These are phyloP conservation scores for Colletotrichum eleusines DNA, from an alignment of 2,329 filamentous ascomycete species.

Conservation along the genomic window DNA sequence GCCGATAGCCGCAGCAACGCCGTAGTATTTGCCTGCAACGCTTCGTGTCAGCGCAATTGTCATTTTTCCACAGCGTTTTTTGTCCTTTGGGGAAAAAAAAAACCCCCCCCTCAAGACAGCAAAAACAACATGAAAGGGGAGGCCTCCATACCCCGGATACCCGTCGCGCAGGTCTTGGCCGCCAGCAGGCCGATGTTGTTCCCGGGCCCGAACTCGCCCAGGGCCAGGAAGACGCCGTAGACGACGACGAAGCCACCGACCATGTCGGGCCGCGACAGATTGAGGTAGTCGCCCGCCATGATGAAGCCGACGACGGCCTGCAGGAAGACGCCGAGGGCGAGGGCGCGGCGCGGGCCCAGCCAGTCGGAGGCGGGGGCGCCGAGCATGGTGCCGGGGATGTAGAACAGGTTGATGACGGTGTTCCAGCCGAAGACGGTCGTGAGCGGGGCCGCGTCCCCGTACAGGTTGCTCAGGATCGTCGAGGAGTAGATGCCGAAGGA, in stretches of 20 bases:
- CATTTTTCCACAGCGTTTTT: too few species aligned
- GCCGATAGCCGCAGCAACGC: constrained; percentile 77
- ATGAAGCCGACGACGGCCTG: constrained; percentile 88
- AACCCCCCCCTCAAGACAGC: too few species aligned
- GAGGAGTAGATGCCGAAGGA: constrained; percentile 89
- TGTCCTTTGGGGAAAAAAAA: too few species aligned
- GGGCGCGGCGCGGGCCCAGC: constrained; percentile 81
- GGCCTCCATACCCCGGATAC: constrained; percentile 73
- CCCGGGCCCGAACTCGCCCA: constrained; percentile 87
- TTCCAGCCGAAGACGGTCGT: constrained; percentile 90
- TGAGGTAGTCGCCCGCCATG: constrained; percentile 84
- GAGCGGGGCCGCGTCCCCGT: constrained; percentile 69
- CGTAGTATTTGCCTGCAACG: constrained; percentile 65
- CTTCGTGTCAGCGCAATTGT: neutral
- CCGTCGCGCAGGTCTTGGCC: constrained; percentile 88
- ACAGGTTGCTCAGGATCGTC: constrained; percentile 76
- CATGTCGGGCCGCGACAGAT: constrained; percentile 74
- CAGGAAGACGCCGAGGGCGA: constrained; percentile 76
- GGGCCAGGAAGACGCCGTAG: constrained; percentile 81
- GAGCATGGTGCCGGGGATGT: constrained; percentile 83
- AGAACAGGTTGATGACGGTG: constrained; percentile 88
- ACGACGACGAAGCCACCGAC: constrained; percentile 83
- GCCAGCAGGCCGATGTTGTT: constrained; percentile 92
- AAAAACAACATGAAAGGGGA: too few species aligned
- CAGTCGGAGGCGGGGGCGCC: constrained; percentile 84